Evolutionary conservation across 306 rosid genomes (phyloP).

Genomic region (Lathyrus oleraceus): DNA sequence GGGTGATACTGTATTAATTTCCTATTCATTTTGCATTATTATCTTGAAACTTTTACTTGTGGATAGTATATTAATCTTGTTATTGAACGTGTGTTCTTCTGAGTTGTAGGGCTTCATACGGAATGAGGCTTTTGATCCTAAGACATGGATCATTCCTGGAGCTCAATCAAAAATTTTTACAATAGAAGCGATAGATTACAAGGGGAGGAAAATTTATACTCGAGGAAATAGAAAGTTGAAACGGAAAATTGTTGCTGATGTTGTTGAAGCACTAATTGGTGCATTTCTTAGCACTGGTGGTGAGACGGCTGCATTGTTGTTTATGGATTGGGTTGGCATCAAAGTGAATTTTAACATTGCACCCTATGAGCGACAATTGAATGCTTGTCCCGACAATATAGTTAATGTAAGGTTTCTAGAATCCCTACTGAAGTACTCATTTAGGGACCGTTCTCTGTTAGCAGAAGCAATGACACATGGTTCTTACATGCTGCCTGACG

Average conservation of each 20-base stretch:
- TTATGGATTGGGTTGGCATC: constrained; percentile 77
- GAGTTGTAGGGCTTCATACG: constrained; percentile 76
- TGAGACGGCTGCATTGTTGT: constrained; percentile 60
- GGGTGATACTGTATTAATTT: background rate
- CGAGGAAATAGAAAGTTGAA: constrained; percentile 50
- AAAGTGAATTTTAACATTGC: constrained; percentile 49
- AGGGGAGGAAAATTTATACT: constrained; percentile 40
- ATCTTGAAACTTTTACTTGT: constrained; percentile 13
- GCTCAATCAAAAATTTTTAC: constrained; percentile 31
- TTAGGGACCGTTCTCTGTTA: constrained; percentile 57
- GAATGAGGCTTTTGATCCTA: constrained; percentile 61
- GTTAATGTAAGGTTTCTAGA: constrained; percentile 55
- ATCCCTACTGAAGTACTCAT: constrained; percentile 59
- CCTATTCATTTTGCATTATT: background rate
- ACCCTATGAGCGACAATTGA: constrained; percentile 49
- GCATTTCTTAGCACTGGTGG: constrained; percentile 77
- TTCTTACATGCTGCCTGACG: constrained; percentile 82
- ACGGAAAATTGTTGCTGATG: constrained; percentile 70
- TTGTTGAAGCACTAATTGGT: constrained; percentile 92
- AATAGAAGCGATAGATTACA: constrained; percentile 39
- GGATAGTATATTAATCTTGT: background rate
- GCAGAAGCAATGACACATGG: constrained; percentile 94
- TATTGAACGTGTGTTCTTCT: constrained; percentile 17
- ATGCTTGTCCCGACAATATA: constrained; percentile 41
- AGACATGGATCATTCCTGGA: constrained; percentile 71